Conservation (phyloP, 805 yeast species). For the Zygosaccharomyces lentus region DNA sequence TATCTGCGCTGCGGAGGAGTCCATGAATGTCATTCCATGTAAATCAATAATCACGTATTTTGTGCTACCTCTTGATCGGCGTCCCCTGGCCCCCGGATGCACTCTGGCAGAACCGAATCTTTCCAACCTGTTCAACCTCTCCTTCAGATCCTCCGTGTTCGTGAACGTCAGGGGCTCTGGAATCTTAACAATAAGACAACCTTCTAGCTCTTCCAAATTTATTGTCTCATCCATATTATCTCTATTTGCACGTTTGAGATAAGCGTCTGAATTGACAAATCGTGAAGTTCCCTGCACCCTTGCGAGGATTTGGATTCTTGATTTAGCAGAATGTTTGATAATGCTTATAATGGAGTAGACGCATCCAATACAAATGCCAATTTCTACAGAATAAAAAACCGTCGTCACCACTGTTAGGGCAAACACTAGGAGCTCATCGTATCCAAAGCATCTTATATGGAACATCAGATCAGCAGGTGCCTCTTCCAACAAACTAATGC, state of each 20-base stretch:
- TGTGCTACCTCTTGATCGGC: conserved; percentile 43
- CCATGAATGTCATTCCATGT: conserved; percentile 76
- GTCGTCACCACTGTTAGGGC: conserved; percentile 61
- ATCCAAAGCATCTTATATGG: conserved; percentile 70
- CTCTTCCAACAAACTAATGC: conserved; percentile 72
- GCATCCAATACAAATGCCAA: conserved; percentile 86
- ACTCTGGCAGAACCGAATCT: conserved; percentile 66
- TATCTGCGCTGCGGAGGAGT: conserved; percentile 74
- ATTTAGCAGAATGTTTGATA: conserved; percentile 71
- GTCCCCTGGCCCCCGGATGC: conserved; percentile 69
- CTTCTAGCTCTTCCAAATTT: conserved; percentile 50
- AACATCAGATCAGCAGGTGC: conserved; percentile 74
- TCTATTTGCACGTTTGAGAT: conserved; percentile 36
- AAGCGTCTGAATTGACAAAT: conserved; percentile 70
- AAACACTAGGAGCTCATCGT: conserved; percentile 68
- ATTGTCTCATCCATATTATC: conserved; percentile 7
- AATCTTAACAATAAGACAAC: conserved; percentile 71
- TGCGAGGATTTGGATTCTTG: conserved; percentile 80
- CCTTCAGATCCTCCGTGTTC: conserved; percentile 70
- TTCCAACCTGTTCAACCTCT: conserved; percentile 65
- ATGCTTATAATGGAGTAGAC: conserved; percentile 75
- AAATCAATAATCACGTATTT: conserved; percentile 68
- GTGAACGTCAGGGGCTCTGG: conserved; percentile 90
- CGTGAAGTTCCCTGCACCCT: conserved; percentile 56
- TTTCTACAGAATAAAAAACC: conserved; percentile 72